A percentile compares a stretch with the other conserved stretches of the same genome.
Evolutionary conservation across 306 rosid species (phyloP).

Genomic region (Canavalia ensiformis): DNA sequence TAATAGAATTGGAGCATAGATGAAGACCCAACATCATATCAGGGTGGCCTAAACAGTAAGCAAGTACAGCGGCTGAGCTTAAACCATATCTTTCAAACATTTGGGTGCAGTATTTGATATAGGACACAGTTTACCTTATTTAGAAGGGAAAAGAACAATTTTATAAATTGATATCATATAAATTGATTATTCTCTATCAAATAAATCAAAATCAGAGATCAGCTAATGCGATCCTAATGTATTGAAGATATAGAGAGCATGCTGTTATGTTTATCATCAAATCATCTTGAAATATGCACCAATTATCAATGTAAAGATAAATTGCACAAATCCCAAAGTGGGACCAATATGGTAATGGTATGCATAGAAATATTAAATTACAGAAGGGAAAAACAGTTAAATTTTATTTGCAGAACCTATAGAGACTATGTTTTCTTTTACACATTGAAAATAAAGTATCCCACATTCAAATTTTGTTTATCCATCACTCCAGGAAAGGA

Average conservation of each 20-base stretch:
- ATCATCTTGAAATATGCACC: conserved; percentile 11
- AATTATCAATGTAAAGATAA: background rate
- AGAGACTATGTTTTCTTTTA: conserved; percentile 2
- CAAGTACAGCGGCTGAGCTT: conserved; percentile 24
- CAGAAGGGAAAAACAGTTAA: background rate
- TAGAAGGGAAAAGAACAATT: background rate
- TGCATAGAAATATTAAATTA: background rate
- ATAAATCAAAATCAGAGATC: background rate
- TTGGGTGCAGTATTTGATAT: conserved; percentile 24
- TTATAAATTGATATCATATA: background rate
- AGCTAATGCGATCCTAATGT: background rate
- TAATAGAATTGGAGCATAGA: conserved; percentile 1
- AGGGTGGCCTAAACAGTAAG: background rate
- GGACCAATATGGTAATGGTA: background rate
- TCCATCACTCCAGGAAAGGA: background rate
- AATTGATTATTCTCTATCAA: conserved; percentile 15
- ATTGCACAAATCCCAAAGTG: background rate
- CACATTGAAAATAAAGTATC: background rate
- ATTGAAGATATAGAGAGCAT: background rate
- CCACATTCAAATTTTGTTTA: background rate
- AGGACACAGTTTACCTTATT: conserved; percentile 27
- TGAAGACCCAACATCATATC: conserved; percentile 34
- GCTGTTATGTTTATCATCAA: background rate
- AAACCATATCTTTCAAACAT: conserved; percentile 32
- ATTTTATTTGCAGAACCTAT: background rate